Percentiles rank a stretch among this genome's conserved stretches.
phyloP scores from a whole-genome alignment of 2,329 filamentous ascomycete genomes.

The Elsinoe perseae region DNA sequence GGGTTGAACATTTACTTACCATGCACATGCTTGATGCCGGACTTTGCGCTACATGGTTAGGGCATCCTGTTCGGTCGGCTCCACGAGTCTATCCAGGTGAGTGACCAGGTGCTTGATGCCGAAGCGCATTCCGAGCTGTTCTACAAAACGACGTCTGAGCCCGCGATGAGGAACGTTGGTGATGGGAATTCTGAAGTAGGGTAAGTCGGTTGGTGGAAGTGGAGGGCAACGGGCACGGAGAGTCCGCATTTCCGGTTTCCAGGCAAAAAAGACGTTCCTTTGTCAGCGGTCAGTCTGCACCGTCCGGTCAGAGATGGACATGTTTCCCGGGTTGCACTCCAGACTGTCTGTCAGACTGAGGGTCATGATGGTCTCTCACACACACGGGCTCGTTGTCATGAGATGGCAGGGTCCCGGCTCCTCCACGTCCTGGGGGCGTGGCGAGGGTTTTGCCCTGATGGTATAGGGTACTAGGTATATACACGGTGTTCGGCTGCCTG shows the following conservation, averaged over 20 bases:
- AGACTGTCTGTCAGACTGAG: not conserved
- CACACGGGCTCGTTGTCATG: not conserved
- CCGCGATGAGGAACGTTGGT: not conserved
- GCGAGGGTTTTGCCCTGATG: not conserved
- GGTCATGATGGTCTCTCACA: too few relatives aligned
- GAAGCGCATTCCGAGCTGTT: not conserved
- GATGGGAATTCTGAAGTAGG: not conserved
- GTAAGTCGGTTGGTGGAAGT: not conserved
- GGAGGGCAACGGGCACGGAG: not conserved
- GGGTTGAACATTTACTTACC: too few relatives aligned
- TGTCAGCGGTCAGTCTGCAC: not conserved
- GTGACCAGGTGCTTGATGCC: not conserved
- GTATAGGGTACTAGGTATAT: not conserved
- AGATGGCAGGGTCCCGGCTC: not conserved
- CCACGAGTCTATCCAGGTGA: not conserved
- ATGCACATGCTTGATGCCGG: too few relatives aligned
- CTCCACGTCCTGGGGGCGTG: slow-evolving; percentile 3
- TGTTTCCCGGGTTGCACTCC: not conserved
- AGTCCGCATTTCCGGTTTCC: not conserved
- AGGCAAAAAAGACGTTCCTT: not conserved
- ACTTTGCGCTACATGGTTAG: too few relatives aligned
- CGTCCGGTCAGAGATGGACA: not conserved
- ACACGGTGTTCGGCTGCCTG: too few relatives aligned
- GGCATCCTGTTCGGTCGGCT: not conserved
- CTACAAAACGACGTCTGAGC: not conserved